These are phyloP conservation scores for Camellia japonica DNA, from an alignment of 148 eudicot species.

Conservation along the genomic window DNA sequence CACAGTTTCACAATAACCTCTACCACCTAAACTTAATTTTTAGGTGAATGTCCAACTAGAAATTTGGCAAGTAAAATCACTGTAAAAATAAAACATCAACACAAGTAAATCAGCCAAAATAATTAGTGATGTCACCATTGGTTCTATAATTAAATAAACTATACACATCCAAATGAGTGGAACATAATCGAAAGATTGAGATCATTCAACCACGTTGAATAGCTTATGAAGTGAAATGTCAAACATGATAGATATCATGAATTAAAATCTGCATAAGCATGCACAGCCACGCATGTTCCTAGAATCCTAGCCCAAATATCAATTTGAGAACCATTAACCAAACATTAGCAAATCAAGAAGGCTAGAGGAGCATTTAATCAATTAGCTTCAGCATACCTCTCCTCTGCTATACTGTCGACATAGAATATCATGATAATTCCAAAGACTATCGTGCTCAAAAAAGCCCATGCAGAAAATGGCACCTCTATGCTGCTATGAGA, in stretches of 20 bases:
- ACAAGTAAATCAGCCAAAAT: no score
- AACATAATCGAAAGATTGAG: constrained; percentile 7
- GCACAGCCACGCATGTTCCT: neutral
- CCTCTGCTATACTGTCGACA: constrained; percentile 91
- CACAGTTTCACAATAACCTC: no score
- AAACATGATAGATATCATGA: constrained; percentile 1
- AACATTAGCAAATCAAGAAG: neutral
- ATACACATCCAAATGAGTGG: neutral
- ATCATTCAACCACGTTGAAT: neutral
- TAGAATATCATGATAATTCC: constrained; percentile 85
- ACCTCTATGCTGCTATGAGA: constrained; percentile 49
- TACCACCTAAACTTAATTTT: no score
- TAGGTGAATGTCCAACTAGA: no score
- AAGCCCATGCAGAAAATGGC: constrained; percentile 76
- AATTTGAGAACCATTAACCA: constrained; percentile 8
- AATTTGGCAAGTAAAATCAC: no score
- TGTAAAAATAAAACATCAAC: no score
- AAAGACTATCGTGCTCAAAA: constrained; percentile 68
- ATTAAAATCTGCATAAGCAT: constrained; percentile 2
- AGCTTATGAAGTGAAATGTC: neutral
- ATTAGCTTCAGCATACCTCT: constrained; percentile 54
- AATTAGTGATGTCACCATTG: no score
- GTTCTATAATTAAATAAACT: no score
- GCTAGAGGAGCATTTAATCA: neutral
- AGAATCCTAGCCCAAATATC: neutral